Evolutionary conservation across 2,329 filamentous ascomycete species (phyloP).

Genomic region (Trichoderma brevicompactum): DNA sequence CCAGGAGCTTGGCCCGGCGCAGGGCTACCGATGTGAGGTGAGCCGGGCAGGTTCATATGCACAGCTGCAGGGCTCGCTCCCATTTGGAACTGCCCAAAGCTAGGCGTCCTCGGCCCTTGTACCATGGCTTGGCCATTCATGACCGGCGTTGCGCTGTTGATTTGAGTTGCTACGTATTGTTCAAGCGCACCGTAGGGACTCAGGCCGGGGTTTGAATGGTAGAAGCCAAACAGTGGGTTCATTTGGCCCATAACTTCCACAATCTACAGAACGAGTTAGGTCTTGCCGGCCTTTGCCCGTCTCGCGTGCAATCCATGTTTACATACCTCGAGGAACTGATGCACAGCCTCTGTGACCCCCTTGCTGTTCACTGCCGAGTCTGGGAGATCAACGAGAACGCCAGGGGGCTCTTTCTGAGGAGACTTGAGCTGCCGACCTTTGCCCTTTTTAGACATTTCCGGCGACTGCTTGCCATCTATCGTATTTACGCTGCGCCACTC

Average conservation of each 20-base stretch:
- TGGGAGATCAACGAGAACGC: conserved; percentile 61
- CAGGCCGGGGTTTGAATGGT: conserved; percentile 57
- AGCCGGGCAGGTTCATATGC: conserved; percentile 66
- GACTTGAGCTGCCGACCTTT: conserved; percentile 64
- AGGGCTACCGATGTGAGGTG: conserved; percentile 64
- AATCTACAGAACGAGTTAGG: conserved; percentile 49
- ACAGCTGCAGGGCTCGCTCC: conserved; percentile 62
- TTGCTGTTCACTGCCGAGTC: conserved; percentile 61
- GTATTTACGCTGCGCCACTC: conserved; percentile 66
- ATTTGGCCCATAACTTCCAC: conserved; percentile 70
- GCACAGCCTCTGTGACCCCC: conserved; percentile 64
- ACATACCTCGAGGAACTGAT: conserved; percentile 67
- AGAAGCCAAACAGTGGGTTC: conserved; percentile 65
- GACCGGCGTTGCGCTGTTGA: conserved; percentile 46
- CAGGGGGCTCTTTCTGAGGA: conserved; percentile 61
- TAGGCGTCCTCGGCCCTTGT: conserved; percentile 55
- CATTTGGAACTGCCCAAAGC: conserved; percentile 62
- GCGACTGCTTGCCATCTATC: conserved; percentile 62
- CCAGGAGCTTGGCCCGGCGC: conserved; percentile 65
- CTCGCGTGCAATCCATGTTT: background rate
- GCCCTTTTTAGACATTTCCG: conserved; percentile 70
- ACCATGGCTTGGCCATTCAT: conserved; percentile 57
- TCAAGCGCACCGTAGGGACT: conserved; percentile 63
- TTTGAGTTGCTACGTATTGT: conserved; percentile 58
- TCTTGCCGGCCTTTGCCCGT: background rate